Conservation (phyloP, 257 asterid genomes). For the Capsicum baccatum region DNA sequence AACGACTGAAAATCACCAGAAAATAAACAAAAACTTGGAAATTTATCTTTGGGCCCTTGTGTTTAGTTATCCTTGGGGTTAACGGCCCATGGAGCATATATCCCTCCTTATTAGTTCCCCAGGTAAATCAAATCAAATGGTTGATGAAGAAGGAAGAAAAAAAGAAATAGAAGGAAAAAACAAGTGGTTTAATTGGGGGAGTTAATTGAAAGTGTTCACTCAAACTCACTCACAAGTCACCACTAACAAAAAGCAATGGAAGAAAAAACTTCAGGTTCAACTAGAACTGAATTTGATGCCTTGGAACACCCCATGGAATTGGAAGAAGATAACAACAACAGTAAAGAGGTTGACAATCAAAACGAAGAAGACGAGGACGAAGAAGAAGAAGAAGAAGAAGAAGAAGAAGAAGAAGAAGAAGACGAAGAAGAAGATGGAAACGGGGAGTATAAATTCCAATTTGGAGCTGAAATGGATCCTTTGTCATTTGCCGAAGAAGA, state of each 20-base stretch:
- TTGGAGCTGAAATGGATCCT: slow-evolving; percentile 77
- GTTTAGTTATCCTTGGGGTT: background rate
- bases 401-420: slow-evolving; percentile 50
- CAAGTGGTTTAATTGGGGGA: too few relatives aligned
- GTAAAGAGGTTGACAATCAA: slow-evolving; percentile 39
- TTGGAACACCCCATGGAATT: slow-evolving; percentile 52
- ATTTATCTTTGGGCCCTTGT: background rate
- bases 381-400: slow-evolving; percentile 26
- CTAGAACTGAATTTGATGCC: slow-evolving; percentile 35
- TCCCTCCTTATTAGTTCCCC: too few relatives aligned
- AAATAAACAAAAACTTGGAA: background rate
- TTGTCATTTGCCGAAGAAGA: slow-evolving; percentile 65
- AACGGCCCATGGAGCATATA: background rate
- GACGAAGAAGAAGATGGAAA: slow-evolving; percentile 58
- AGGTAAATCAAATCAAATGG: too few relatives aligned
- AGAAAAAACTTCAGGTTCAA: background rate
- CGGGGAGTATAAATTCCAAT: slow-evolving; percentile 58
- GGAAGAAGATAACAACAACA: slow-evolving; percentile 27
- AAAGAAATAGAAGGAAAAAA: too few relatives aligned
- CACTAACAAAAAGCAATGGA: background rate
- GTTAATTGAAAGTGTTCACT: background rate
- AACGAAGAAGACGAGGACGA: slow-evolving; percentile 30
- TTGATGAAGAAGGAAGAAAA: too few relatives aligned
- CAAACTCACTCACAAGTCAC: background rate
- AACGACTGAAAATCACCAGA: too few relatives aligned